Conservation (phyloP, 1,284 basidiomycete species). For the Anthracocystis panici-leucophaei region DNA sequence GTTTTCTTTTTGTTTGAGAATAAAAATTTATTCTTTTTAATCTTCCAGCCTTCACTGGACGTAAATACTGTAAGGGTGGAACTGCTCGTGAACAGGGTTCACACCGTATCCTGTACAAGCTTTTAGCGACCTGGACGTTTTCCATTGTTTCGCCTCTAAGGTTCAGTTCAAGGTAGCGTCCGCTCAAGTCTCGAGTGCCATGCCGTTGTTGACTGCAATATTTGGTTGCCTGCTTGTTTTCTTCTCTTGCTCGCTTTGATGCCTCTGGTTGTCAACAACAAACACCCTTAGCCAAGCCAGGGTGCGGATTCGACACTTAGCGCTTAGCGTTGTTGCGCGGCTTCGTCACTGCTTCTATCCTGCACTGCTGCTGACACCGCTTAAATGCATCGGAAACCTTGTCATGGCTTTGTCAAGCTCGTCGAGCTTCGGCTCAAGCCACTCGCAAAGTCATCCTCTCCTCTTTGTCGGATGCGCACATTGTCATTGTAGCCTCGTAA, state of each 20-base stretch:
- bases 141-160: not conserved
- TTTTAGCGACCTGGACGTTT: not conserved
- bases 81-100: too few relatives aligned
- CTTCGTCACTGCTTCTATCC: not conserved
- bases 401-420: not conserved
- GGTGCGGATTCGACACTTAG: not conserved
- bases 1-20: too few relatives aligned
- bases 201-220: not conserved
- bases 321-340: not conserved
- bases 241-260: conserved; percentile 1
- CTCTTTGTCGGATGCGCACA: not conserved
- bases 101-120: too few relatives aligned
- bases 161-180: conserved; percentile 2
- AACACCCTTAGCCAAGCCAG: not conserved
- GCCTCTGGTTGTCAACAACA: conserved; percentile 9
- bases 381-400: conserved; percentile 5
- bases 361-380: conserved; percentile 8
- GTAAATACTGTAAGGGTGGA: too few relatives aligned
- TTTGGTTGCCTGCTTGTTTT: conserved; percentile 4
- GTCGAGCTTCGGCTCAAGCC: conserved; percentile 9
- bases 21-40: too few relatives aligned
- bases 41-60: too few relatives aligned
- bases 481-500: too few relatives aligned
- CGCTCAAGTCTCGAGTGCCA: conserved; percentile 3
- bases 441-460: not conserved